Evolutionary conservation across 345 rosid species (phyloP), one percentile per base, ranked within the genome.

Genomic region (Toxicodendron radicans): DNA sequence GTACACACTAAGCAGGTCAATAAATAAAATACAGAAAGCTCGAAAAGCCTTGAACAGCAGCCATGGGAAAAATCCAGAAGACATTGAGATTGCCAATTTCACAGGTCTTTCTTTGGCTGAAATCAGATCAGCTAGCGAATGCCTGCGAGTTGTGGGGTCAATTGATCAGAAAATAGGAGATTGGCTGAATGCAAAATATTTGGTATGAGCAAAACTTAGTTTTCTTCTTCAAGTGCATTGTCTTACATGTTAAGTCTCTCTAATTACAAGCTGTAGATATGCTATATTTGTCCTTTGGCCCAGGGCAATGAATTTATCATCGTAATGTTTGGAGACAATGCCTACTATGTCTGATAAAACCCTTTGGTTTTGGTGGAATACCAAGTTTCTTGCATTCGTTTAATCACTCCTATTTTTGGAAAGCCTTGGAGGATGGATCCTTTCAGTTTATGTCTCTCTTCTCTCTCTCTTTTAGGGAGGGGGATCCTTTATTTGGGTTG

Each of bases 141-240:
- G 90, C 83, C 83, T 83, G 27, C 83, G 85, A 79, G 88, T 91
- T 64, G 98, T 93, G 16, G 95, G 95, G 75, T 91, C 97, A 12
- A 68, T 91, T 48, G 92, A 93, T 79, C 80, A 79, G 84, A 93
- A 85, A 81, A 73, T 85, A 0, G 94, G 92, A 58, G 87, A 89
- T 66, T 57, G 72, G 59, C 60, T 73, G 48, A 77, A 77, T 10
- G 82, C 87, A 64, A 91, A 91, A 66, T 82, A 85, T 80, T 54
- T 84, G 92, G 98, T 93, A 82, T 62, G 85, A 12, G 43, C 10
- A 27, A 35, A 59, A 66, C 46, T 45, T 35, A 43, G 64, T 2
- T 33, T 71, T 58, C 27, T 69, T 63, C 21, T 56, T 38, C 45
- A 17, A 1, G 0, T 54, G 4, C 20, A 8, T 24, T 75, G n/a